Evolutionary conservation across 2,329 filamentous ascomycete species (phyloP), one percentile per base, ranked within the genome.

Genomic region (Bisporella sp.): DNA sequence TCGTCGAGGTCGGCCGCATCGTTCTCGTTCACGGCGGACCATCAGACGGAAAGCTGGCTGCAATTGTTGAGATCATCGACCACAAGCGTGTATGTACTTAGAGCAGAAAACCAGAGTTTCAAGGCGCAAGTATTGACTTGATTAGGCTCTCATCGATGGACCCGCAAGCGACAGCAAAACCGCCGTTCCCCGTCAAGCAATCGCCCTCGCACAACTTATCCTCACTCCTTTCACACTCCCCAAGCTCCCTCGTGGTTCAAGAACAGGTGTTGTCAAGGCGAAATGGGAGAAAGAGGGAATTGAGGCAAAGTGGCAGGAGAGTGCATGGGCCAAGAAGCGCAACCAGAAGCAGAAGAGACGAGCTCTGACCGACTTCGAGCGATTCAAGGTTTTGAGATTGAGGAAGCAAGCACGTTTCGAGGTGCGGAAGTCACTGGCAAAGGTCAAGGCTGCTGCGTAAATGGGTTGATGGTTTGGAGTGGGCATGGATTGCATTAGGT

Each of bases 401-500:
- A 95, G 92, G 87, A 99, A 99, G 85, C 91, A 96, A 86, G 89
- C 91, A 73, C 88, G 91, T 73, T 97, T 95, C 78, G 91, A 96
- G 82, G 86, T 96, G 76, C 87, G 87, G 78, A 97, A 96, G 87
- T 85, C 89, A 68, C 81, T 95, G 71, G 89, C 90, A 71, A 95
- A 96, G 84, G 78, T 95, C 76, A 87, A 87, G 79, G 85, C 87
- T 67, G 77, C 85, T 66, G 85, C 87, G 73, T 89, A 87, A 76
- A 71, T 68, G 56, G 59, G 54, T 50, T 49, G 52, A 46, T 50
- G 51, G 45, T 51, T 57, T 59, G 47, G 39, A 52, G 50, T 64
- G 65, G 73, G 69, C 72, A 75, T 72, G 69, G 71, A 70, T 53
- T 62, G 69, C 72, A 73, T 70, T 70, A 73, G 74, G 71, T 75